Conservation (phyloP, 2,329 filamentous ascomycete species). For the Neospermospora avenae region DNA sequence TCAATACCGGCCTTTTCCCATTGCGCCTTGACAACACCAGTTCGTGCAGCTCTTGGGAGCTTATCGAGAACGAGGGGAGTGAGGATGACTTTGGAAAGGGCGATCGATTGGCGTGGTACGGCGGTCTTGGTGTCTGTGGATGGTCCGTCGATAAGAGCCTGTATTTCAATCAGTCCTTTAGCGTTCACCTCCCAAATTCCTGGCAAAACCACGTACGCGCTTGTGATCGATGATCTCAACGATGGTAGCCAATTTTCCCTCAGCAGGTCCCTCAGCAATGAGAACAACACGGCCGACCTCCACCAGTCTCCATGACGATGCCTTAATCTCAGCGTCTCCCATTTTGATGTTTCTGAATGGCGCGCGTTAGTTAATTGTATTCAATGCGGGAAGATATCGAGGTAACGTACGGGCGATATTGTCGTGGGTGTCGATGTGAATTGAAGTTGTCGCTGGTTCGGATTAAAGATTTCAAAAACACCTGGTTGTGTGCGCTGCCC, state of each 20-base stretch:
- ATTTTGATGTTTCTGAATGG: conserved; percentile 61
- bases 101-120: conserved; percentile 82
- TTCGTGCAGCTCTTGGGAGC: conserved; percentile 81
- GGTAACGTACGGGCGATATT: conserved; percentile 31
- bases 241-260: conserved; percentile 85
- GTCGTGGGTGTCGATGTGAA: conserved; percentile 31
- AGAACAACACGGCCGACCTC: conserved; percentile 98
- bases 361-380: conserved; percentile 28
- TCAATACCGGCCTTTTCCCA: conserved; percentile 94
- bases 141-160: conserved; percentile 97
- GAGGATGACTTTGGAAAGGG: conserved; percentile 80
- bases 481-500: conserved; percentile 19
- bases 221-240: conserved; percentile 99
- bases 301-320: conserved; percentile 89
- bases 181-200: conserved; percentile 5
- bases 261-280: conserved; percentile 76
- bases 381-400: conserved; percentile 18
- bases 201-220: conserved; percentile 71
- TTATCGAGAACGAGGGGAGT: conserved; percentile 84
- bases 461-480: conserved; percentile 20
- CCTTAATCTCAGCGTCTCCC: conserved; percentile 78
- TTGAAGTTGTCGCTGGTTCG: conserved; percentile 17
- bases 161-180: conserved; percentile 34
- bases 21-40: conserved; percentile 75
- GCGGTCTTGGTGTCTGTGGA: conserved; percentile 74